A percentile compares a stretch with the other conserved stretches of the same genome.
Evolutionary conservation across 1,284 basidiomycete genomes (phyloP).

Genomic region (Tetrapyrgos nigripes): DNA sequence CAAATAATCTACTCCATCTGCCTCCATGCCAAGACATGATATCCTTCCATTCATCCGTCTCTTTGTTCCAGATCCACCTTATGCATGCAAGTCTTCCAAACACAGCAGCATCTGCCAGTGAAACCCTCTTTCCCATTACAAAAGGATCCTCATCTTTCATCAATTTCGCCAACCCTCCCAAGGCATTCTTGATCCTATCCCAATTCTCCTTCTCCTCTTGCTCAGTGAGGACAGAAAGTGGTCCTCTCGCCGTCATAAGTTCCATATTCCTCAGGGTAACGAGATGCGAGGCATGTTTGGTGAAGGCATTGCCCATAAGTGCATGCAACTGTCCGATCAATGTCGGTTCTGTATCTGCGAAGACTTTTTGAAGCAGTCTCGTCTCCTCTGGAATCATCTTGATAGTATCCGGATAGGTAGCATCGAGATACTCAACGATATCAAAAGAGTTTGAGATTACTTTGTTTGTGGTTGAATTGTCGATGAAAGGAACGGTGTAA

Average conservation of each 20-base stretch:
- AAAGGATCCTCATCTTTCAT: not conserved
- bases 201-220: constrained; percentile 12
- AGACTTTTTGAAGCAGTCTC: not conserved
- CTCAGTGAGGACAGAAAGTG: not conserved
- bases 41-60: constrained; percentile 7
- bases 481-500: constrained; percentile 31
- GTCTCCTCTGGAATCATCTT: not conserved
- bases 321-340: not conserved
- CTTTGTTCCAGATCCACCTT: not conserved
- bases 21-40: constrained; percentile 2
- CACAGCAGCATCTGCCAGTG: not conserved
- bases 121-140: not conserved
- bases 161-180: constrained; percentile 9
- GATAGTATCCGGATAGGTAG: constrained; percentile 36
- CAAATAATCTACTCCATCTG: not conserved
- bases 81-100: not conserved
- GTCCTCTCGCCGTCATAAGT: not conserved
- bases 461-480: constrained; percentile 18
- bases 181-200: constrained; percentile 23
- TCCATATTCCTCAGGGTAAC: not conserved
- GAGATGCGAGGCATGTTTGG: not conserved
- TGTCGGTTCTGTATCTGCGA: not conserved
- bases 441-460: constrained; percentile 32
- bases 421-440: constrained; percentile 40
- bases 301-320: not conserved